Percentiles rank a stretch among this genome's conserved stretches.
Evolutionary conservation across 768 basidiomycete species (phyloP).

Genomic region (Sporobolomyces phaffii): DNA sequence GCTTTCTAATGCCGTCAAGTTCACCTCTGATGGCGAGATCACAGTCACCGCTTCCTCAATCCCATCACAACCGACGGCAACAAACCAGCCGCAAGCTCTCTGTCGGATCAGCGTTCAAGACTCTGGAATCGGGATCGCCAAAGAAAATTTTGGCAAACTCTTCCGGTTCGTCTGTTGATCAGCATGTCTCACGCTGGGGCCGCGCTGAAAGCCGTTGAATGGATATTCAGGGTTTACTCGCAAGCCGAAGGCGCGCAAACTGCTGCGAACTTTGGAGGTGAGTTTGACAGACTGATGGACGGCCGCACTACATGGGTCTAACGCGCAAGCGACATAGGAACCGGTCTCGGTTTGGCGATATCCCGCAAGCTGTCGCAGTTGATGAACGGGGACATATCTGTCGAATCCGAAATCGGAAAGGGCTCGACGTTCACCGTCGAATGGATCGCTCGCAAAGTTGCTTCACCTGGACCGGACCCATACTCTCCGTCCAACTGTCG

Average conservation of each 20-base stretch:
- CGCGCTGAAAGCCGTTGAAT: neutral
- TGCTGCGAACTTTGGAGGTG: slow-evolving; percentile 28
- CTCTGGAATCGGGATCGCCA: slow-evolving; percentile 35
- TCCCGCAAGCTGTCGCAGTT: slow-evolving; percentile 31
- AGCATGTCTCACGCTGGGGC: neutral
- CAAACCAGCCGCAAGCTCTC: neutral
- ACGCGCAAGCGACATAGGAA: slow-evolving; percentile 19
- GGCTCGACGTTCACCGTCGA: slow-evolving; percentile 35
- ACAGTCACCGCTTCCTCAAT: slow-evolving; percentile 18
- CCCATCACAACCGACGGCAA: neutral
- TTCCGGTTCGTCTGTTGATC: slow-evolving; percentile 15
- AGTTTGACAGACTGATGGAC: too few species aligned
- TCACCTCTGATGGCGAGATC: slow-evolving; percentile 31
- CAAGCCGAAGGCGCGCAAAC: slow-evolving; percentile 35
- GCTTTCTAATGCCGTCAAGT: slow-evolving; percentile 37
- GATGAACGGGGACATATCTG: slow-evolving; percentile 32
- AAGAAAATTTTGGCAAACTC: slow-evolving; percentile 28
- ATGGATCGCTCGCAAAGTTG: slow-evolving; percentile 6
- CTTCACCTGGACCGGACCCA: neutral
- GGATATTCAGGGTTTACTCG: slow-evolving; percentile 22
- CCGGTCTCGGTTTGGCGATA: slow-evolving; percentile 37
- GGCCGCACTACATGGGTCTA: too few species aligned
- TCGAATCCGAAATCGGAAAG: slow-evolving; percentile 29
- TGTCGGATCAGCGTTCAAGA: slow-evolving; percentile 32
- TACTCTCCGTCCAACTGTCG: slow-evolving; percentile 21